Evolutionary conservation across 768 basidiomycete species (phyloP).

Genomic region (Lactifluus rugatus): DNA sequence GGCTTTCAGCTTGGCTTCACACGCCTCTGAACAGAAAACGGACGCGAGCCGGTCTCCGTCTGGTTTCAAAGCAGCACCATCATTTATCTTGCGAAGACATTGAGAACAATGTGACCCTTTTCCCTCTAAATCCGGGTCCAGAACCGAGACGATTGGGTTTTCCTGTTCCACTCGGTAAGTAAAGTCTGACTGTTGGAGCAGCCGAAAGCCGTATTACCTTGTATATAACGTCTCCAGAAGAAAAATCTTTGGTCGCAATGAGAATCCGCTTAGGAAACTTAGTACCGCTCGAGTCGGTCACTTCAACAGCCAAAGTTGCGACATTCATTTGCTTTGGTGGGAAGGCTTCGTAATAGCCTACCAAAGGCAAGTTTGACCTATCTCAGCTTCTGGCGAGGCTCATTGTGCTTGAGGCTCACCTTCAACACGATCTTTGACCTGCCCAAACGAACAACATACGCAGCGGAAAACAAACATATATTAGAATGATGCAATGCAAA

Average conservation of each 20-base stretch:
- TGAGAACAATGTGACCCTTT: conserved; percentile 63
- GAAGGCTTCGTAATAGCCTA: conserved; percentile 72
- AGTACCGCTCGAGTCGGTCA: conserved; percentile 23
- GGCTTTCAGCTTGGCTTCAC: conserved; percentile 43
- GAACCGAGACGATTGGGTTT: conserved; percentile 55
- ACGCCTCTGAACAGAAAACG: conserved; percentile 66
- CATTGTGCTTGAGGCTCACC: conserved; percentile 44
- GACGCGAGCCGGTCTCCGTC: conserved; percentile 45
- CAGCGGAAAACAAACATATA: conserved; percentile 39
- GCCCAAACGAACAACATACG: conserved; percentile 19
- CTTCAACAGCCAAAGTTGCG: conserved; percentile 36
- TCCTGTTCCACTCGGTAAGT: conserved; percentile 39
- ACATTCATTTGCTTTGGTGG: conserved; percentile 68
- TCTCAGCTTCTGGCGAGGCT: conserved; percentile 20
- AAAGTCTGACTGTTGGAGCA: neutral
- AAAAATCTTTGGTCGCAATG: conserved; percentile 56
- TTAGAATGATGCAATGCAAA: conserved; percentile 39
- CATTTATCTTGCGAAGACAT: conserved; percentile 53
- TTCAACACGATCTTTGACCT: conserved; percentile 64
- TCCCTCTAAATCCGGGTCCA: conserved; percentile 62
- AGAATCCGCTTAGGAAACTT: conserved; percentile 37
- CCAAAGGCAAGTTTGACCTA: conserved; percentile 19
- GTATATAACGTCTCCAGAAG: conserved; percentile 68
- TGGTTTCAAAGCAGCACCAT: conserved; percentile 35
- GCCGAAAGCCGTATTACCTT: conserved; percentile 34